phyloP scores from a whole-genome alignment of 2,329 filamentous ascomycete species.

The Aureobasidium sp. region DNA sequence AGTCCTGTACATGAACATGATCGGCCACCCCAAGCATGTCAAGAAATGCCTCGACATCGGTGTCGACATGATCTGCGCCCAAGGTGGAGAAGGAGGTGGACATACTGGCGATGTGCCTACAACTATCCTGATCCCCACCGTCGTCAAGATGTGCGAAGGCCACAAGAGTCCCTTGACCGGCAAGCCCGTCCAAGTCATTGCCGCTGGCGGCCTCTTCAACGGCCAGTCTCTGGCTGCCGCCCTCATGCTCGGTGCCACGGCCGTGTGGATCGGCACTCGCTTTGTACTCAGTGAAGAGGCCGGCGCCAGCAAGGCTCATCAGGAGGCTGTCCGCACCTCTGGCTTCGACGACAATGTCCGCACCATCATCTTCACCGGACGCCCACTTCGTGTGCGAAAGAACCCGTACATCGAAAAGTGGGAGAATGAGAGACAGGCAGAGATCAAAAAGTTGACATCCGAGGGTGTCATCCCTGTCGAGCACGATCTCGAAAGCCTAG shows the following conservation, averaged over 20 bases:
- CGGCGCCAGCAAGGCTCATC: constrained; percentile 85
- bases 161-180: constrained; percentile 83
- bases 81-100: constrained; percentile 94
- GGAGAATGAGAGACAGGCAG: constrained; percentile 81
- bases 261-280: constrained; percentile 93
- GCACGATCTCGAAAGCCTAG: constrained; percentile 81
- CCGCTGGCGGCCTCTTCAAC: constrained; percentile 90
- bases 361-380: constrained; percentile 97
- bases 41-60: constrained; percentile 90
- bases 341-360: constrained; percentile 93
- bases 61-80: constrained; percentile 94
- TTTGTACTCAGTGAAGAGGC: constrained; percentile 94
- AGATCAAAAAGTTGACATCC: constrained; percentile 86
- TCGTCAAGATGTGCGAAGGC: constrained; percentile 72
- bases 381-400: constrained; percentile 84
- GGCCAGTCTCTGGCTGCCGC: constrained; percentile 83
- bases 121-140: constrained; percentile 82
- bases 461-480: constrained; percentile 93
- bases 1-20: constrained; percentile 99
- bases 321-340: constrained; percentile 87
- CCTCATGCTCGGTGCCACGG: constrained; percentile 85
- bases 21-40: constrained; percentile 98
- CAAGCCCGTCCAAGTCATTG: constrained; percentile 80
- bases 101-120: constrained; percentile 91
- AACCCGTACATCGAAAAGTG: constrained; percentile 94